Conservation (phyloP, 768 basidiomycete genomes). For the Suillus plorans region DNA sequence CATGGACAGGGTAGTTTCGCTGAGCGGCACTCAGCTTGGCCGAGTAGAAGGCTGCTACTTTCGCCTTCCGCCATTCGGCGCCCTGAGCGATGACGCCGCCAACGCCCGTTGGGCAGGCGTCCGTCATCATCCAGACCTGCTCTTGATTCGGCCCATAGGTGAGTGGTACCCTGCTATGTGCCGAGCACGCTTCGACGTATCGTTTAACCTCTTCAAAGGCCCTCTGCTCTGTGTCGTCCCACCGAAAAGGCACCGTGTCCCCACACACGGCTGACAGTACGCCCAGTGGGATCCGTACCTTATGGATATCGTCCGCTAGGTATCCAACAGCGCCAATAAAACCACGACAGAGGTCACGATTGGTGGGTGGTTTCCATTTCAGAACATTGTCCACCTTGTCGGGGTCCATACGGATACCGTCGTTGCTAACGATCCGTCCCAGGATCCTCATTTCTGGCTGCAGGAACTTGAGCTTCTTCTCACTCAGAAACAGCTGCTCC, state of each 20-base stretch:
- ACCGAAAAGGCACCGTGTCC: constrained; percentile 7
- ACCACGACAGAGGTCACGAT: neutral
- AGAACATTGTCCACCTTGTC: constrained; percentile 19
- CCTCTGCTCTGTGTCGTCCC: constrained; percentile 20
- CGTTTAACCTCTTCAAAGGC: constrained; percentile 19
- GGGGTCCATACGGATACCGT: constrained; percentile 22
- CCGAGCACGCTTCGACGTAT: neutral
- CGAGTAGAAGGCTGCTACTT: constrained; percentile 33
- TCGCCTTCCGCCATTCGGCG: constrained; percentile 21
- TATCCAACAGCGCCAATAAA: neutral
- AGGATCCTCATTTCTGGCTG: constrained; percentile 28
- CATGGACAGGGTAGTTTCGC: constrained; percentile 40
- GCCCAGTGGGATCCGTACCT: neutral
- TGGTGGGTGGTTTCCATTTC: constrained; percentile 23
- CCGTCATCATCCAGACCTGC: constrained; percentile 30
- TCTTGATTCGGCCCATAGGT: constrained; percentile 14
- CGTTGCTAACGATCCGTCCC: constrained; percentile 32
- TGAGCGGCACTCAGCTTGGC: constrained; percentile 19
- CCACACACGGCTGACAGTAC: neutral
- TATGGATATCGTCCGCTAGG: neutral
- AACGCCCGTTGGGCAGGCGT: constrained; percentile 31
- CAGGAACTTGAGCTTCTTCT: constrained; percentile 36
- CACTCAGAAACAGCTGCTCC: constrained; percentile 37
- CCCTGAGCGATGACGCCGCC: constrained; percentile 30
- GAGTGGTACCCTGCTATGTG: constrained; percentile 21